Evolutionary conservation across 345 rosid genomes (phyloP).

Genomic region (Citrus hindsii): DNA sequence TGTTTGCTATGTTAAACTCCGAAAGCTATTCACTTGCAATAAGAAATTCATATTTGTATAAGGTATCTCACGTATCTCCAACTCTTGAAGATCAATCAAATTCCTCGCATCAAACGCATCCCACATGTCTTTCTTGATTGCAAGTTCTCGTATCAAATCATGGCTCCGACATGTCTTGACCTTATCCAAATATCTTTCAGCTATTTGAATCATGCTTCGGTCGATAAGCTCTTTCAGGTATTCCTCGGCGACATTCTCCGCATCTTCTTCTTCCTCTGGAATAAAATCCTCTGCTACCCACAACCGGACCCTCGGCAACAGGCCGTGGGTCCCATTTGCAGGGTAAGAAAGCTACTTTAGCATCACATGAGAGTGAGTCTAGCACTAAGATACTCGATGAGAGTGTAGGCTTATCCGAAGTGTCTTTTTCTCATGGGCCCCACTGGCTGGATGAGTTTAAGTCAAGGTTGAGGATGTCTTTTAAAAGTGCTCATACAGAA

Average conservation of each 20-base stretch:
- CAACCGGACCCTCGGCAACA: neutral
- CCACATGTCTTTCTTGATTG: constrained; percentile 15
- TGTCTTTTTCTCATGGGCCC: constrained; percentile 29
- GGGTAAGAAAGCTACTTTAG: constrained; percentile 72
- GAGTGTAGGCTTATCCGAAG: constrained; percentile 28
- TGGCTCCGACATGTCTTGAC: constrained; percentile 22
- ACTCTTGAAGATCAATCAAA: neutral
- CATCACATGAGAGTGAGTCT: constrained; percentile 69
- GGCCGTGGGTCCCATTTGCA: constrained; percentile 27
- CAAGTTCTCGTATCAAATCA: constrained; percentile 20
- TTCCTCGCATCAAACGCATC: neutral
- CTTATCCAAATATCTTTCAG: constrained; percentile 9
- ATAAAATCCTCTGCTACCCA: constrained; percentile 31
- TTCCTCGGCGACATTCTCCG: constrained; percentile 29
- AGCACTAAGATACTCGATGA: constrained; percentile 42
- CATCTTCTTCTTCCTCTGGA: constrained; percentile 13
- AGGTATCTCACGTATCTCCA: neutral
- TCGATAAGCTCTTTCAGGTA: constrained; percentile 26
- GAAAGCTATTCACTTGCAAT: neutral
- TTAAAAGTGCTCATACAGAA: constrained; percentile 53
- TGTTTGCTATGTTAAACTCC: neutral
- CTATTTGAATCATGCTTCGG: constrained; percentile 30
- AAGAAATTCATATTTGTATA: neutral
- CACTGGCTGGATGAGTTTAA: constrained; percentile 60
- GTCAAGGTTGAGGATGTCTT: constrained; percentile 63